Evolutionary conservation across 768 basidiomycete species (phyloP).

Genomic region (Lactarius vividus): DNA sequence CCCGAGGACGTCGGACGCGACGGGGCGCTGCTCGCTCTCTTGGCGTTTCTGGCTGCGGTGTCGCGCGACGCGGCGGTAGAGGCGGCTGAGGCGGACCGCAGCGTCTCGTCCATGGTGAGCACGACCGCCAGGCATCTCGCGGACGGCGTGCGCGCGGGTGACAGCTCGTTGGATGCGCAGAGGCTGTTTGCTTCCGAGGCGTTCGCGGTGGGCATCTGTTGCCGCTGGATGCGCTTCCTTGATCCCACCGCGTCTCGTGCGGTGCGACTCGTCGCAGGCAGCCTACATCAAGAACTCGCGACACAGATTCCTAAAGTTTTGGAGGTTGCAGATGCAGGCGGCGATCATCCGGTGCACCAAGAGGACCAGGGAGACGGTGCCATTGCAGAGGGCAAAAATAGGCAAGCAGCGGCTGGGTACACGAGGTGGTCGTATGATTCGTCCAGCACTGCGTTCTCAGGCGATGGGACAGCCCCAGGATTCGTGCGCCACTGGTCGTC

Average conservation of each 20-base stretch:
- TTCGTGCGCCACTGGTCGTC: no score
- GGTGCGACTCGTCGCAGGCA: background rate
- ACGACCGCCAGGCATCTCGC: slow-evolving; percentile 15
- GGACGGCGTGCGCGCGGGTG: slow-evolving; percentile 5
- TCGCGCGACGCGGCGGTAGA: background rate
- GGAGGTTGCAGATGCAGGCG: background rate
- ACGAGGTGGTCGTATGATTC: background rate
- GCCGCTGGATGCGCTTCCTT: background rate
- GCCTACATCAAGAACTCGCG: background rate
- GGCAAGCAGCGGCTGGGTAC: background rate
- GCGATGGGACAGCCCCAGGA: background rate
- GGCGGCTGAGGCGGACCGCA: background rate
- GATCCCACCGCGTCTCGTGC: background rate
- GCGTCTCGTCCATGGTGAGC: background rate
- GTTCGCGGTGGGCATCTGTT: background rate
- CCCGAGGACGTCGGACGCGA: slow-evolving; percentile 1
- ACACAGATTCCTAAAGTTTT: background rate
- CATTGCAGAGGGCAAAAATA: background rate
- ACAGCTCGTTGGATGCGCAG: slow-evolving; percentile 4
- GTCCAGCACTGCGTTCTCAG: background rate
- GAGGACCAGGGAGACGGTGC: background rate
- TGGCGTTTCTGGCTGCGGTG: background rate
- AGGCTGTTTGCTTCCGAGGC: background rate
- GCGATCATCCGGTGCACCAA: background rate
- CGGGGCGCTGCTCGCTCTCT: slow-evolving; percentile 3